Percentiles rank a stretch among this genome's conserved stretches.
Evolutionary conservation across 129 eudicot species (phyloP).

Genomic region (Mikania micrantha): DNA sequence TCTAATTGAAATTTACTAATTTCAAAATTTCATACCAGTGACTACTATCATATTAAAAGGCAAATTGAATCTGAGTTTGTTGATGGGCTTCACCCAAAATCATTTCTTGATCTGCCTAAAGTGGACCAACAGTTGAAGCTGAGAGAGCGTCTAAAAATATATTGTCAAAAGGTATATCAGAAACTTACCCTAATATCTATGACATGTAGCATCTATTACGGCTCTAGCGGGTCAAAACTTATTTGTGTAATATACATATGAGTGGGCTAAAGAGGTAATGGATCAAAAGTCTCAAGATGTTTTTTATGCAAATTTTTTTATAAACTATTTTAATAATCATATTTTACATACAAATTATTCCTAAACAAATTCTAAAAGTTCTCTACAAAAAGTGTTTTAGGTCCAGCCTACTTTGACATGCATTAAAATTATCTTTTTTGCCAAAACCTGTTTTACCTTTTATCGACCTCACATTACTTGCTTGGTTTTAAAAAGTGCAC

Average conservation of each 20-base stretch:
- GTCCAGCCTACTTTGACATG: background rate
- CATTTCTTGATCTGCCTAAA: constrained; percentile 88
- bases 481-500: background rate
- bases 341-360: background rate
- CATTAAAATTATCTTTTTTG: background rate
- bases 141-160: constrained; percentile 85
- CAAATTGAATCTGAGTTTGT: constrained; percentile 94
- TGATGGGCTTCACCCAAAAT: constrained; percentile 50
- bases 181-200: background rate
- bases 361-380: background rate
- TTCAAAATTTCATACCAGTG: constrained; percentile 39
- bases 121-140: constrained; percentile 83
- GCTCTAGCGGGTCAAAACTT: background rate
- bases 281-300: background rate
- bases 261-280: background rate
- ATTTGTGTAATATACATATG: background rate
- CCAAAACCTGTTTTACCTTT: background rate
- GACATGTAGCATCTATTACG: constrained; percentile 6
- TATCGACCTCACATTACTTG: background rate
- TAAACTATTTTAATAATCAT: background rate
- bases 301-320: background rate
- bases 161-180: constrained; percentile 81
- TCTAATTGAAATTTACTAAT: constrained; percentile 6
- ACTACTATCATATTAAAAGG: constrained; percentile 91
- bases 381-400: too few relatives aligned